A percentile compares a stretch with the other conserved stretches of the same genome.
These are phyloP conservation scores for Candida anglica DNA, from an alignment of 805 yeast species.

Conservation along the genomic window DNA sequence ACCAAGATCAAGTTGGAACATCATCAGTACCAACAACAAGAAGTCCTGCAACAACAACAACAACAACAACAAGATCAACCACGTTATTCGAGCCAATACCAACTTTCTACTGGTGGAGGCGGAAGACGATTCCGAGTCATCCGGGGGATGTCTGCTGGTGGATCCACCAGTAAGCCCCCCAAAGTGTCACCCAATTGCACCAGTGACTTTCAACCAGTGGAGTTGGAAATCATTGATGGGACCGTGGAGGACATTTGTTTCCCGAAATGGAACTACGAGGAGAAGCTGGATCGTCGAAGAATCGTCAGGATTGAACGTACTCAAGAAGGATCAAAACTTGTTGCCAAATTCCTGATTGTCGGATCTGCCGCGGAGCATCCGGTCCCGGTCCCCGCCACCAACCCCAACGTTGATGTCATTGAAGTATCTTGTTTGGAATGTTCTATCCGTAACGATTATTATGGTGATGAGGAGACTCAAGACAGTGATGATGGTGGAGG, in stretches of 20 bases:
- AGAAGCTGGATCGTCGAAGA: slow-evolving; percentile 48
- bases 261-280: slow-evolving; percentile 48
- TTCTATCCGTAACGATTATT: slow-evolving; percentile 14
- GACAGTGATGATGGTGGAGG: slow-evolving; percentile 20
- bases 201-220: slow-evolving; percentile 37
- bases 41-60: no score
- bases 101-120: no score
- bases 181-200: slow-evolving; percentile 17
- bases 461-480: slow-evolving; percentile 8
- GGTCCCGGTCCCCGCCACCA: slow-evolving; percentile 28
- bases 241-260: slow-evolving; percentile 44
- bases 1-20: no score
- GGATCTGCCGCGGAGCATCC: slow-evolving; percentile 50
- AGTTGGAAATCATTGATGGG: slow-evolving; percentile 43
- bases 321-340: slow-evolving; percentile 45
- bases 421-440: slow-evolving; percentile 62
- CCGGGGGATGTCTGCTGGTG: slow-evolving; percentile 59
- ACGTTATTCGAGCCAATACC: no score
- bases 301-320: slow-evolving; percentile 54
- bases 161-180: slow-evolving; percentile 54
- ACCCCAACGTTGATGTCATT: slow-evolving; percentile 45
- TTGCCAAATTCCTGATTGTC: slow-evolving; percentile 47
- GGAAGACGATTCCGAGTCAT: slow-evolving; percentile 36
- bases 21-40: no score
- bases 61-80: no score